These are phyloP conservation scores for Mortierella sp. DNA, from an alignment of 371 early-diverging fungal species.

Conservation along the genomic window DNA sequence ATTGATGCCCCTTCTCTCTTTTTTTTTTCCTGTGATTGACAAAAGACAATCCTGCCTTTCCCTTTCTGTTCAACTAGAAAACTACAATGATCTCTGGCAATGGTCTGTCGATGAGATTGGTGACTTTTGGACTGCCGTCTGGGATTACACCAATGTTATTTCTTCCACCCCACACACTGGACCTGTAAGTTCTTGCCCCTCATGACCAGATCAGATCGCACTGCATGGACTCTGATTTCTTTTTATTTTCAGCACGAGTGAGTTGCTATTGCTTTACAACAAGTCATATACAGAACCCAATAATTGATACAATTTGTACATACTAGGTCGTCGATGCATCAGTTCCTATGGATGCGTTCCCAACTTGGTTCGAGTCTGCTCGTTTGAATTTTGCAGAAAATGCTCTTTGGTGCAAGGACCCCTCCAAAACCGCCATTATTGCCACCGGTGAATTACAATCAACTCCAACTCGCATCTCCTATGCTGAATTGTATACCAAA, in stretches of 20 bases:
- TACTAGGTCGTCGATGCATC: conserved; percentile 72
- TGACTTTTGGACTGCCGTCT: conserved; percentile 91
- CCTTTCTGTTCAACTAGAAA: conserved; percentile 45
- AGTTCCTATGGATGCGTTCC: conserved; percentile 85
- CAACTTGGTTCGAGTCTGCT: conserved; percentile 92
- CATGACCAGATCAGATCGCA: background rate
- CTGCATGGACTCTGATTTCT: too few species aligned
- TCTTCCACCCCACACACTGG: conserved; percentile 64
- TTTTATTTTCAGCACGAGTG: too few species aligned
- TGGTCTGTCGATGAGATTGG: conserved; percentile 85
- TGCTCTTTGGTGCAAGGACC: conserved; percentile 74
- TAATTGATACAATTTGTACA: background rate
- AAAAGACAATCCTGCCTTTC: background rate
- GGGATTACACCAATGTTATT: conserved; percentile 85
- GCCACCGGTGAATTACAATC: conserved; percentile 66
- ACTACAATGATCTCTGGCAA: conserved; percentile 79
- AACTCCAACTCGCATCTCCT: conserved; percentile 68
- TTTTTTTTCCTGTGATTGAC: background rate
- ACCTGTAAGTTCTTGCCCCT: conserved; percentile 28
- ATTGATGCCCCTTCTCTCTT: background rate
- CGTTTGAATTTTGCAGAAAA: conserved; percentile 95
- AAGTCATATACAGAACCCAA: too few species aligned
- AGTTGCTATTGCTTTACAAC: too few species aligned
- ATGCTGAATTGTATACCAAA: conserved; percentile 78
- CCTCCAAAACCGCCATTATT: conserved; percentile 81